phyloP scores from a whole-genome alignment of 768 basidiomycete species.

The Serendipita sp. region DNA sequence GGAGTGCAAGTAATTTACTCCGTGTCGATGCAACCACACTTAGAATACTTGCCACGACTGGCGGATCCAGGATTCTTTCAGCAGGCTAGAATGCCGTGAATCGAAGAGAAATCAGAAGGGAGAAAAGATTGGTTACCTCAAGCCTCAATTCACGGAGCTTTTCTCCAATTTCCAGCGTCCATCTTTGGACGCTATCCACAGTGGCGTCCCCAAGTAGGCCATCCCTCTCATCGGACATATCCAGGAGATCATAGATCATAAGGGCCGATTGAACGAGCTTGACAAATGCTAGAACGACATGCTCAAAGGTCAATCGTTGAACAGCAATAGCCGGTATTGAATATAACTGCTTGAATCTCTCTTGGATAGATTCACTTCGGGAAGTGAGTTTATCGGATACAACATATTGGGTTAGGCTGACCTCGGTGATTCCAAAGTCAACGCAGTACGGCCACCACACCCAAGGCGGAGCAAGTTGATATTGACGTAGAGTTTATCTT shows the following conservation, averaged over 20 bases:
- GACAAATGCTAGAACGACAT: slow-evolving; percentile 59
- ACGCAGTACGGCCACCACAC: slow-evolving; percentile 57
- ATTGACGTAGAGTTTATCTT: slow-evolving; percentile 59
- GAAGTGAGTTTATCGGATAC: slow-evolving; percentile 3
- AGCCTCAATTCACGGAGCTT: slow-evolving; percentile 26
- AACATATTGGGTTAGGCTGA: slow-evolving; percentile 15
- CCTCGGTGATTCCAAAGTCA: slow-evolving; percentile 66
- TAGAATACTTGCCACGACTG: slow-evolving; percentile 50
- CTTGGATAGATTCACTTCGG: slow-evolving; percentile 57
- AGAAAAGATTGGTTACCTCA: slow-evolving; percentile 27
- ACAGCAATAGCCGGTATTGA: slow-evolving; percentile 31
- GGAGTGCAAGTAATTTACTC: slow-evolving; percentile 47
- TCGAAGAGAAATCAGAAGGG: neutral
- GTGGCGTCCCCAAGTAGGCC: slow-evolving; percentile 68
- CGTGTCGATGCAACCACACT: slow-evolving; percentile 50
- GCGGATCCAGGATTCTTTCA: slow-evolving; percentile 59
- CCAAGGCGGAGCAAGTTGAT: slow-evolving; percentile 76
- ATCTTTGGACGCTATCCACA: slow-evolving; percentile 48
- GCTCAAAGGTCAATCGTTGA: slow-evolving; percentile 32
- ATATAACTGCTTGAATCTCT: slow-evolving; percentile 60
- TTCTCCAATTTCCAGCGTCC: slow-evolving; percentile 51
- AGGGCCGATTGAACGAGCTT: slow-evolving; percentile 57
- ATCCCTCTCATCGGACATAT: slow-evolving; percentile 24
- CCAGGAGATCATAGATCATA: slow-evolving; percentile 51
- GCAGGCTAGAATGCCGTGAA: slow-evolving; percentile 29